Conservation (phyloP, 1,284 basidiomycete species). For the Ustilago trichophora region DNA sequence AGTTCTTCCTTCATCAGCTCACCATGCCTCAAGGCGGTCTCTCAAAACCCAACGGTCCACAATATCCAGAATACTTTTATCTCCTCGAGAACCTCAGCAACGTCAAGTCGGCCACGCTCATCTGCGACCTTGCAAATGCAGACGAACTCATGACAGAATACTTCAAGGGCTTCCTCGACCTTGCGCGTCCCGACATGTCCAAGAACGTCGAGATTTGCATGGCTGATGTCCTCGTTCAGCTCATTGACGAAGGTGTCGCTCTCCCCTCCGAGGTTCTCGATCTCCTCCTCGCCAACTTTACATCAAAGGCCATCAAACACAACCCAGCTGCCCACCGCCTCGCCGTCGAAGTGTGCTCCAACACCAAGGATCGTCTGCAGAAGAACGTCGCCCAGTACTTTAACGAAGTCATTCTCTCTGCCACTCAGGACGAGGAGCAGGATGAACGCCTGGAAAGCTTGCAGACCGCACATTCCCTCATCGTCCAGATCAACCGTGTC, state of each 20-base stretch:
- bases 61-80: conserved; percentile 70
- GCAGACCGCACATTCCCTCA: conserved; percentile 80
- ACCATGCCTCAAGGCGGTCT: conserved; percentile 50
- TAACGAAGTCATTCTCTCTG: conserved; percentile 63
- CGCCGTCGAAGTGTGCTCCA: conserved; percentile 87
- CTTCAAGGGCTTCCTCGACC: conserved; percentile 82
- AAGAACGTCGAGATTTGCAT: conserved; percentile 90
- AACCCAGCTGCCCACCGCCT: conserved; percentile 76
- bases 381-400: conserved; percentile 79
- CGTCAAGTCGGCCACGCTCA: conserved; percentile 91
- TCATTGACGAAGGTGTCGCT: conserved; percentile 84
- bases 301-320: conserved; percentile 73
- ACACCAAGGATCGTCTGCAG: conserved; percentile 84
- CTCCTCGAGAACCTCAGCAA: conserved; percentile 89
- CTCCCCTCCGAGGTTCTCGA: conserved; percentile 83
- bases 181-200: conserved; percentile 73
- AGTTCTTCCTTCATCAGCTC: conserved; percentile 72
- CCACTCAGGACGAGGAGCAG: conserved; percentile 65
- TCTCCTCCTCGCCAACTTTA: conserved; percentile 83
- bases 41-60: conserved; percentile 44
- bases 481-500: conserved; percentile 82
- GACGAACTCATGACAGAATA: conserved; percentile 86
- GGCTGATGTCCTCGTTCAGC: conserved; percentile 84
- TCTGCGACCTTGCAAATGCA: conserved; percentile 86
- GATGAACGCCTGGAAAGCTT: conserved; percentile 66